Conservation (phyloP, 306 rosid species). For the Cucurbita moschata region DNA sequence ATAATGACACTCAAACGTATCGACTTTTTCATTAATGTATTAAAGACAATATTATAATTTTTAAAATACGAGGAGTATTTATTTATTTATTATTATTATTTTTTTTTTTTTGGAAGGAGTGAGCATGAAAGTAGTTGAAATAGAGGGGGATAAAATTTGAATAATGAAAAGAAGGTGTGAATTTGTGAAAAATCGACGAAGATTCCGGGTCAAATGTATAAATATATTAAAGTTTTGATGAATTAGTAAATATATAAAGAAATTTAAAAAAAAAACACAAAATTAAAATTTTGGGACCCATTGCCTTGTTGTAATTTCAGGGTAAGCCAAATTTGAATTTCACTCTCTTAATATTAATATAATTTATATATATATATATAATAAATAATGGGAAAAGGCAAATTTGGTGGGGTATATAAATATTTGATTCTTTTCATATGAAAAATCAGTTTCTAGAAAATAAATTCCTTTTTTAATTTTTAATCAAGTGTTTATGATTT, state of each 20-base stretch:
- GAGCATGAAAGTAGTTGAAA: not conserved
- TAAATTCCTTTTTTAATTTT: too few species aligned
- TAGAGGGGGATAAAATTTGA: not conserved
- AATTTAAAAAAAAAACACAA: not conserved
- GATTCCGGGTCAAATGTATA: not conserved
- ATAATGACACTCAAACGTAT: too few species aligned
- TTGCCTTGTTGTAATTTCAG: not conserved
- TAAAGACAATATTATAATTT: too few species aligned
- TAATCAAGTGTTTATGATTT: too few species aligned
- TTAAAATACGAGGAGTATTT: not conserved
- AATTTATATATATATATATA: not conserved
- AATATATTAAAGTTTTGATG: not conserved
- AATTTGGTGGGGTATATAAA: not conserved
- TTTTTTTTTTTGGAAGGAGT: not conserved
- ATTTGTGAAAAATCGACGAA: not conserved
- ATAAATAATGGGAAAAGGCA: not conserved
- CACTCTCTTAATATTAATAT: not conserved
- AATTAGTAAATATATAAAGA: not conserved
- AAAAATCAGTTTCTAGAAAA: not conserved
- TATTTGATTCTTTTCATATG: conserved; percentile 3
- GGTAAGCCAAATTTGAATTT: not conserved
- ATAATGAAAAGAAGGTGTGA: not conserved
- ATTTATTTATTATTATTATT: not conserved
- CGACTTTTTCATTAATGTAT: too few species aligned
- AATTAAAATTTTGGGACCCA: not conserved